Conservation (phyloP, 1,139 yeast species). For the Suhomyces taliae region DNA sequence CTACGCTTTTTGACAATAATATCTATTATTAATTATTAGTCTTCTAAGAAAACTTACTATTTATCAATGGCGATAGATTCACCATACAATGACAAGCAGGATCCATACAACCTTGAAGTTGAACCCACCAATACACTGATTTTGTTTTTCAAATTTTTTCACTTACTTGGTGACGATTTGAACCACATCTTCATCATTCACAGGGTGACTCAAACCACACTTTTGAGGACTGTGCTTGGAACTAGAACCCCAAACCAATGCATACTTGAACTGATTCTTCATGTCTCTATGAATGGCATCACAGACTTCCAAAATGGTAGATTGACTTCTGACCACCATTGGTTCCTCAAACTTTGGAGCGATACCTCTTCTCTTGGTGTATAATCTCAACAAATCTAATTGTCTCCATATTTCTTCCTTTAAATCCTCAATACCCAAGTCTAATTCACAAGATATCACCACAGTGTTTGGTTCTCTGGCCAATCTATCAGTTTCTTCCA, state of each 20-base stretch:
- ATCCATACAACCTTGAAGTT: no score
- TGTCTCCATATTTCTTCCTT: conserved; percentile 93
- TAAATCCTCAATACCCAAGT: conserved; percentile 81
- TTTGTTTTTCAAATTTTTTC: not conserved
- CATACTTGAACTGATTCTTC: conserved; percentile 88
- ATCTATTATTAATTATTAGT: no score
- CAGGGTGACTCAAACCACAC: conserved; percentile 82
- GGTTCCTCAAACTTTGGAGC: conserved; percentile 85
- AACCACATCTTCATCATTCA: conserved; percentile 93
- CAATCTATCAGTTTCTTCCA: conserved; percentile 89
- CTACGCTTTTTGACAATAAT: no score
- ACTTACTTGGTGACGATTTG: conserved; percentile 76
- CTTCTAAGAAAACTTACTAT: no score
- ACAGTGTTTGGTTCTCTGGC: conserved; percentile 92
- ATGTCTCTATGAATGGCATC: conserved; percentile 91
- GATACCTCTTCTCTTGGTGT: conserved; percentile 81
- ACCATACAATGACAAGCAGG: no score
- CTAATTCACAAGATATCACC: conserved; percentile 89
- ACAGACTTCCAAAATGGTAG: conserved; percentile 84
- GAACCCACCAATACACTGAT: no score
- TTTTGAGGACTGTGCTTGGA: conserved; percentile 96
- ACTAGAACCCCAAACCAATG: conserved; percentile 94
- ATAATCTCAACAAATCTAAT: conserved; percentile 73
- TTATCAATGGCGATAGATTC: no score
- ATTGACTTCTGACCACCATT: conserved; percentile 79